phyloP scores from a whole-genome alignment of 2,329 filamentous ascomycete genomes.

The Apiospora rasikravindrae region DNA sequence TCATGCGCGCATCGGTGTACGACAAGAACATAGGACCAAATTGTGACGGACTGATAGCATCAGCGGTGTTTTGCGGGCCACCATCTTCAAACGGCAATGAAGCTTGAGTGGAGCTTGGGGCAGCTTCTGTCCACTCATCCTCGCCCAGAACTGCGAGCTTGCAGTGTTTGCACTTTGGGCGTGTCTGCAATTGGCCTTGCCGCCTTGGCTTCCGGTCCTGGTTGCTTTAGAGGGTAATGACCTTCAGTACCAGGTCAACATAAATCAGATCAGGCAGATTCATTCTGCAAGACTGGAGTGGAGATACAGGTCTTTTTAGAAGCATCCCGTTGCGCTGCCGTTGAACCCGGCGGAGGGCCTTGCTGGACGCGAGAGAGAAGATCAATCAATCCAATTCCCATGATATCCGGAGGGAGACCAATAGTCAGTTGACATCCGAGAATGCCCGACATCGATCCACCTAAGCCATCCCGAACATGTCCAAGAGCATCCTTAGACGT shows the following conservation, averaged over 20 bases:
- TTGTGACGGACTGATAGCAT: not conserved
- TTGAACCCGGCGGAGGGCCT: not conserved
- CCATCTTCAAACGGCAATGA: conserved; percentile 1
- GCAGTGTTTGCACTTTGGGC: not conserved
- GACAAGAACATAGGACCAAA: not conserved
- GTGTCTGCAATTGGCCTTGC: not conserved
- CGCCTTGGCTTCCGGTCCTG: not conserved
- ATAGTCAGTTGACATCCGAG: not conserved
- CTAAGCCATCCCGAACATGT: not conserved
- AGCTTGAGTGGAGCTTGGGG: conserved; percentile 3
- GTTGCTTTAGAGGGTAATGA: not conserved
- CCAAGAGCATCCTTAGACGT: not conserved
- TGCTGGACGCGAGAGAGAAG: not conserved
- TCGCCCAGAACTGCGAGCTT: not conserved
- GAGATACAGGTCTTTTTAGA: not conserved
- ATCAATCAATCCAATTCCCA: not conserved
- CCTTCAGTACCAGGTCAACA: not conserved
- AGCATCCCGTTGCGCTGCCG: not conserved
- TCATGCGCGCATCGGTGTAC: not conserved
- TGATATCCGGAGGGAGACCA: not conserved
- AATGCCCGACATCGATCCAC: conserved; percentile 3
- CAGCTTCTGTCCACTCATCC: not conserved
- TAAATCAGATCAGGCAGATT: not conserved
- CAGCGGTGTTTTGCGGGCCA: not conserved
- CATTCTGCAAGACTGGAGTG: not conserved